Conservation (phyloP, 78 protist genomes). For the Dictyostelium intermedium region DNA sequence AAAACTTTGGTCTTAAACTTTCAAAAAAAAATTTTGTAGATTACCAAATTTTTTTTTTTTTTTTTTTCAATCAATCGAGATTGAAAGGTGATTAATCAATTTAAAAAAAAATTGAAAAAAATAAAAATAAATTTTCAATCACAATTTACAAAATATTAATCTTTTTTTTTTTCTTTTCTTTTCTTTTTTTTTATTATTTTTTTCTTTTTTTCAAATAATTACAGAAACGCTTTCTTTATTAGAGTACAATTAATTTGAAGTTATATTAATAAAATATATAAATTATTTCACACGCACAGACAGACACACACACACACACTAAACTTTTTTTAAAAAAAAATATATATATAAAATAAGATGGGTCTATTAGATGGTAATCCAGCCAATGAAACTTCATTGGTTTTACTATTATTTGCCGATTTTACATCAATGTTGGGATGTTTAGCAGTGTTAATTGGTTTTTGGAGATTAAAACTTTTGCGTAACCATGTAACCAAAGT, state of each 20-base stretch:
- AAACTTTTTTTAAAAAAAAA: too few species aligned
- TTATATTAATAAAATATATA: too few species aligned
- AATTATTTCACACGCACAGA: not conserved
- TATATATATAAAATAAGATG: not conserved
- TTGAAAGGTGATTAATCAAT: not conserved
- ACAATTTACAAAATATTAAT: not conserved
- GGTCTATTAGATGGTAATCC: not conserved
- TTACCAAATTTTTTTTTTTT: not conserved
- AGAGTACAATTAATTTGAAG: not conserved
- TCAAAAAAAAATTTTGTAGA: not conserved
- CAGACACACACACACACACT: not conserved
- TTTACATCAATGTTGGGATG: conserved; percentile 46
- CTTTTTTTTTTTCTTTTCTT: not conserved
- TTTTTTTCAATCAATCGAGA: conserved; percentile 1
- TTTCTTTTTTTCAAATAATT: not conserved
- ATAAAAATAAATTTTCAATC: not conserved
- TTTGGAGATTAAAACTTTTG: conserved; percentile 52
- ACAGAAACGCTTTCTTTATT: not conserved
- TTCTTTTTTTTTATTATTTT: too few species aligned
- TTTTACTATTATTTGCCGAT: conserved; percentile 51
- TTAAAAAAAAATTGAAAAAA: not conserved
- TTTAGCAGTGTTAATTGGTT: conserved; percentile 12
- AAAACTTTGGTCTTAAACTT: not conserved
- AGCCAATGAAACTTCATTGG: not conserved
- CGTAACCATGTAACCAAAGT: conserved; percentile 61